Conservation (phyloP, 495 filamentous ascomycete species). For the Friedmanniomyces simplex region DNA sequence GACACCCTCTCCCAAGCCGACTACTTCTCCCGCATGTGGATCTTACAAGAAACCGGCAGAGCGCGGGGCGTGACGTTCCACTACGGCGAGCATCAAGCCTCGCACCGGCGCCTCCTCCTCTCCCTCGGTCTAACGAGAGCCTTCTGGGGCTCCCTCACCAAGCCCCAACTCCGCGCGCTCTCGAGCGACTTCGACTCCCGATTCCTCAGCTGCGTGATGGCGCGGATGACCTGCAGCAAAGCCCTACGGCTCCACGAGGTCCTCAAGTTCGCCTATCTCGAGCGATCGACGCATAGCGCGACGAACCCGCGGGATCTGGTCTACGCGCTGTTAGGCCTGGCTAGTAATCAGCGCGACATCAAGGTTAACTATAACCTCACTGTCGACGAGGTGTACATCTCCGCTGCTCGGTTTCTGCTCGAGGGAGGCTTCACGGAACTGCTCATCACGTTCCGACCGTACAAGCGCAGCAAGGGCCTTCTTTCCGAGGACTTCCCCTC, state of each 20-base stretch:
- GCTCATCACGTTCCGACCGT: background rate
- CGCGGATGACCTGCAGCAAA: background rate
- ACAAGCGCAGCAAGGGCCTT: background rate
- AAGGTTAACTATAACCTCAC: background rate
- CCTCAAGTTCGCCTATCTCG: background rate
- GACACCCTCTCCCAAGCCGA: background rate
- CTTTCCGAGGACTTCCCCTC: background rate
- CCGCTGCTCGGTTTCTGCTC: background rate
- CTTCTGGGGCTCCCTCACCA: background rate
- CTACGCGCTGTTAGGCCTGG: background rate
- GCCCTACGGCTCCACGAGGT: background rate
- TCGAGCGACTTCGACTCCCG: background rate
- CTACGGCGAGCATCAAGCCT: background rate
- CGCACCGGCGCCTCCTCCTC: background rate
- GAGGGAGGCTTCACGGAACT: background rate
- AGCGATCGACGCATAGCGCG: background rate
- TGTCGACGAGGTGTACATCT: background rate
- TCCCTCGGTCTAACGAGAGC: background rate
- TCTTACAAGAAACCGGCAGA: background rate
- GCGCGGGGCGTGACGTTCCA: background rate
- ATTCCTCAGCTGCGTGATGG: background rate
- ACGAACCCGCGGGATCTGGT: constrained; percentile 3
- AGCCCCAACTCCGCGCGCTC: background rate
- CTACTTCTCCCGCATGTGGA: background rate
- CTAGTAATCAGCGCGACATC: background rate